Evolutionary conservation across 1,284 basidiomycete genomes (phyloP), one percentile per base, ranked within the genome.

Genomic region (Marasmius sp.): DNA sequence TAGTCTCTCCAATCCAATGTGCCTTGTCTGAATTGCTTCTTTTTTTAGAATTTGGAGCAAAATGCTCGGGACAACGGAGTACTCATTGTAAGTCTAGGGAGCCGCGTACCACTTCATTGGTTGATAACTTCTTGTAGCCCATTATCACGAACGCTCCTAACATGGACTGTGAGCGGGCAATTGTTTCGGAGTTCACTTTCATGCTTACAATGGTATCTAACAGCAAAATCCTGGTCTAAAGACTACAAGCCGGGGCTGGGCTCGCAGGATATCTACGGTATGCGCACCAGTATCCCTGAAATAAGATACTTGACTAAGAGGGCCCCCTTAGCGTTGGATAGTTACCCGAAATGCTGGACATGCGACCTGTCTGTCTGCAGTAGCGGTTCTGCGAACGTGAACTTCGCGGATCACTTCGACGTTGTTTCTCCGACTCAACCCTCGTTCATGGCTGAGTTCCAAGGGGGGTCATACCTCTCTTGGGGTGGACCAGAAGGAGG

Each of bases 401-500:
- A 61, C 20, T 61, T 63, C 16, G 58, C 58, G 1, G 59, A 58
- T 55, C 64, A 62, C 18, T 63, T 65, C 45, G 38, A 65, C 43
- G 55, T 72, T 68, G 51, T 34, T 37, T 50, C 37, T 38, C 49
- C 27, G 18, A 16, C 36, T 20, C 55, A 37, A 8, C 33, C 47
- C 34, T n/a, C 37, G 2, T 50, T 62, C 41, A 41, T 58, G 11
- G 37, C 22, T 66, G 68, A 80, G 75, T 78, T 78, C 61, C 77
- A 78, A 77, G 85, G 77, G 9, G 84, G 84, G 12, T 72, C 84
- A 16, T 84, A 78, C 57, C 84, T 18, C 38, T 41, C 33, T 9
- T 54, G 33, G 37, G 52, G 52, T 34, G 60, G 48, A 11, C 48
- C 48, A 49, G 18, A 51, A 57, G 60, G 60, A 52, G 63, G 52